phyloP scores from a whole-genome alignment of 129 eudicot genomes.

The Flaveria brownii region DNA sequence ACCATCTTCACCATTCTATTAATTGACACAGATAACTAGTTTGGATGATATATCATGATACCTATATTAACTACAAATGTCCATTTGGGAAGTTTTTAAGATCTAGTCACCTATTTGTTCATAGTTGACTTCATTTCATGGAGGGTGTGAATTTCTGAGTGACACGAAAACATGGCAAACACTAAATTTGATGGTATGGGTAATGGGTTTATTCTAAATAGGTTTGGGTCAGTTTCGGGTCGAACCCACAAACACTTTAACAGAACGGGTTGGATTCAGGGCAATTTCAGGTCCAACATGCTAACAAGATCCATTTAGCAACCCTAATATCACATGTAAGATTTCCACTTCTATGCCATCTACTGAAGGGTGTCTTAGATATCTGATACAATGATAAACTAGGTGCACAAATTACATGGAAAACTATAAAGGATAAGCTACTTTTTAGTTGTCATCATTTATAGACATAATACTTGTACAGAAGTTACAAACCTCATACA shows the following conservation, averaged over 20 bases:
- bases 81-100: too few relatives aligned
- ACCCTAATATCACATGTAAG: neutral
- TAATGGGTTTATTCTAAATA: neutral
- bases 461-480: neutral
- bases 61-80: too few relatives aligned
- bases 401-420: neutral
- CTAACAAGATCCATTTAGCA: neutral
- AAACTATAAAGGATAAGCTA: neutral
- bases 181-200: neutral
- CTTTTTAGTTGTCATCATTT: neutral
- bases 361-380: neutral
- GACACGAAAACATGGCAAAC: neutral
- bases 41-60: neutral
- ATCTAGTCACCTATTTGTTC: too few relatives aligned
- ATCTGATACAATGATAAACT: neutral
- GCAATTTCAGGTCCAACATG: neutral
- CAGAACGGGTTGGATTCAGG: neutral
- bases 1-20: neutral
- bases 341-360: neutral
- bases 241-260: neutral
- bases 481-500: conserved; percentile 74
- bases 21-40: neutral
- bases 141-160: neutral
- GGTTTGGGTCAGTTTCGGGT: neutral
- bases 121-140: too few relatives aligned